Conservation (phyloP, 257 asterid genomes). For the Fraxinus pennsylvanica region DNA sequence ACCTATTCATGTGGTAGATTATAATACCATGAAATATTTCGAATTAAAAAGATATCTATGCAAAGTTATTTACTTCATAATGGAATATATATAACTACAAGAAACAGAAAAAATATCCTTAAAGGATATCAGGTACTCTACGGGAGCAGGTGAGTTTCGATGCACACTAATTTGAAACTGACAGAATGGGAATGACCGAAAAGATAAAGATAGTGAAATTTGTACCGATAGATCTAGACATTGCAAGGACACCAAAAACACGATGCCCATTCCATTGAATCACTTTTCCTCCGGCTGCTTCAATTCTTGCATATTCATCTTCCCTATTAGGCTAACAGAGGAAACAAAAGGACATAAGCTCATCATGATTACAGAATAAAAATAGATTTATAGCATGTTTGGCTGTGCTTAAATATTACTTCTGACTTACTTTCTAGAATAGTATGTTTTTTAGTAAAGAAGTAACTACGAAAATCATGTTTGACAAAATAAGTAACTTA, state of each 20-base stretch:
- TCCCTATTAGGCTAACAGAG: conserved; percentile 77
- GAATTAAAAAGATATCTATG: neutral
- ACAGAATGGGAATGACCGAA: conserved; percentile 9
- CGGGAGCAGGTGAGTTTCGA: neutral
- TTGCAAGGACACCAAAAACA: conserved; percentile 95
- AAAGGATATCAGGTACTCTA: neutral
- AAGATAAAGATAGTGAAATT: conserved; percentile 12
- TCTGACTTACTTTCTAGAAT: neutral
- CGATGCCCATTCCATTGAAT: conserved; percentile 99
- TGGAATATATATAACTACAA: neutral
- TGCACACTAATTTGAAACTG: conserved; percentile 3
- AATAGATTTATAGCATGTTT: neutral
- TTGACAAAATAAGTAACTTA: neutral
- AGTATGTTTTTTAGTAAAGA: neutral
- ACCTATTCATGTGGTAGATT: neutral
- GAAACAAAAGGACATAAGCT: conserved; percentile 24
- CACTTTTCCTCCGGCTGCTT: conserved; percentile 97
- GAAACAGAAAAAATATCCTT: neutral
- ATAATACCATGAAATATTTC: neutral
- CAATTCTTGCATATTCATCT: conserved; percentile 90
- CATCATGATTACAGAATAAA: neutral
- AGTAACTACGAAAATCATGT: conserved; percentile 2
- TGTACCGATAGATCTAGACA: conserved; percentile 96
- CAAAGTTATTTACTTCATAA: neutral
- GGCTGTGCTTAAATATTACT: neutral